Evolutionary conservation across 495 filamentous ascomycete species (phyloP).

Genomic region (Tuber brumale): DNA sequence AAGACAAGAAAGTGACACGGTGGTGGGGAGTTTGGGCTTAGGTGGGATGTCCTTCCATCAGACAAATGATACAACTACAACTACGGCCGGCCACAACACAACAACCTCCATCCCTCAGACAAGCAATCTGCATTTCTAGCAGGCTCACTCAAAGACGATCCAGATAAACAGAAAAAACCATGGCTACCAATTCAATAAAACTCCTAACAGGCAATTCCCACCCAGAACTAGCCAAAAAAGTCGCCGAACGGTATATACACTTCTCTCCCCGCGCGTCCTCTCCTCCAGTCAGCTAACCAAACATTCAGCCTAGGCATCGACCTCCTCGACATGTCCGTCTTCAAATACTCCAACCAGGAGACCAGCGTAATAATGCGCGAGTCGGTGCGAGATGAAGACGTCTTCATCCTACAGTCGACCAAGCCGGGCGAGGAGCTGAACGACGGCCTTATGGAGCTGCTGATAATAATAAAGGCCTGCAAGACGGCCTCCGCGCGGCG

Average conservation of each 20-base stretch:
- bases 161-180: conserved; percentile 18
- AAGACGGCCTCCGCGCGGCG: conserved; percentile 85
- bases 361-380: conserved; percentile 96
- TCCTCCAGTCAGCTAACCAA: conserved; percentile 18
- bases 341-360: conserved; percentile 98
- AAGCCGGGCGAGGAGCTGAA: conserved; percentile 95
- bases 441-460: conserved; percentile 94
- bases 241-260: conserved; percentile 71
- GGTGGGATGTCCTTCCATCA: not conserved
- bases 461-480: conserved; percentile 98
- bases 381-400: conserved; percentile 93
- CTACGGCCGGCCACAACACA: not conserved
- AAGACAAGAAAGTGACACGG: not conserved
- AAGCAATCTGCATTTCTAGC: not conserved
- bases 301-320: conserved; percentile 74
- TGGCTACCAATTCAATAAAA: conserved; percentile 75
- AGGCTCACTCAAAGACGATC: not conserved
- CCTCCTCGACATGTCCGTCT: conserved; percentile 83
- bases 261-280: not conserved
- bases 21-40: no score
- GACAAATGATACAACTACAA: not conserved
- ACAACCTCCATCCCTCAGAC: not conserved
- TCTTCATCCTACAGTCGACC: conserved; percentile 95
- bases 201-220: conserved; percentile 94
- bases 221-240: conserved; percentile 79